Percentiles rank a stretch among this genome's conserved stretches.
Evolutionary conservation across 345 rosid species (phyloP).

Genomic region (Barbarea vulgaris): DNA sequence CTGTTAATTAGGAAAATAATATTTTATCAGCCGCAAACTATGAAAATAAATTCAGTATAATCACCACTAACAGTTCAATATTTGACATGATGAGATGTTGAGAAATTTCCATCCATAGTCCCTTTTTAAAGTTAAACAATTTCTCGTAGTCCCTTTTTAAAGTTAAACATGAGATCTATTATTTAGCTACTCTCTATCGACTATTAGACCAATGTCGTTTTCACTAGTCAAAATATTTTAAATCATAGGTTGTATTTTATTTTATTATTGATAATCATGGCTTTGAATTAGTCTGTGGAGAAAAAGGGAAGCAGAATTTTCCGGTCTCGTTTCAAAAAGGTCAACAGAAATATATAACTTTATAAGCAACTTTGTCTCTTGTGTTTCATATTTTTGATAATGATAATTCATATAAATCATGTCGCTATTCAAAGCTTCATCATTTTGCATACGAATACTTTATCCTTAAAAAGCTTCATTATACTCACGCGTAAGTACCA

Average conservation of each 20-base stretch:
- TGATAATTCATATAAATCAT: conserved; percentile 35
- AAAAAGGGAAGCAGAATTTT: conserved; percentile 28
- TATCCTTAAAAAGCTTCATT: conserved; percentile 22
- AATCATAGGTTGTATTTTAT: conserved; percentile 30
- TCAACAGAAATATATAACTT: conserved; percentile 36
- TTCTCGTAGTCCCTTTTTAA: conserved; percentile 3
- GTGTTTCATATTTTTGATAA: conserved; percentile 20
- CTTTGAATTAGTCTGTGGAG: conserved; percentile 34
- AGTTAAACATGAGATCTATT: conserved; percentile 20
- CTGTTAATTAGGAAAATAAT: not conserved
- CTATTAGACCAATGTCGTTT: conserved; percentile 24
- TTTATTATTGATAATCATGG: conserved; percentile 31
- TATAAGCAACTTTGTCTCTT: conserved; percentile 38
- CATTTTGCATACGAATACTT: conserved; percentile 39
- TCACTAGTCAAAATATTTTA: conserved; percentile 25
- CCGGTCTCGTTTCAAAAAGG: conserved; percentile 28
- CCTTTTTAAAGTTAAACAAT: conserved; percentile 9
- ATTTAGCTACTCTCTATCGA: not conserved
- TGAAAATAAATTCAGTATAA: conserved; percentile 12
- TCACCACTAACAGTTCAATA: conserved; percentile 23
- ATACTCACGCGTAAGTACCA: conserved; percentile 39
- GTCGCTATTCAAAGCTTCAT: conserved; percentile 37
- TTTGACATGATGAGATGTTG: conserved; percentile 34
- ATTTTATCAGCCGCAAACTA: conserved; percentile 13
- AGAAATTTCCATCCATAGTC: conserved; percentile 14